Base-by-base conservation (phyloP, 345 rosid species). In the Gossypium longicalyx region DNA sequence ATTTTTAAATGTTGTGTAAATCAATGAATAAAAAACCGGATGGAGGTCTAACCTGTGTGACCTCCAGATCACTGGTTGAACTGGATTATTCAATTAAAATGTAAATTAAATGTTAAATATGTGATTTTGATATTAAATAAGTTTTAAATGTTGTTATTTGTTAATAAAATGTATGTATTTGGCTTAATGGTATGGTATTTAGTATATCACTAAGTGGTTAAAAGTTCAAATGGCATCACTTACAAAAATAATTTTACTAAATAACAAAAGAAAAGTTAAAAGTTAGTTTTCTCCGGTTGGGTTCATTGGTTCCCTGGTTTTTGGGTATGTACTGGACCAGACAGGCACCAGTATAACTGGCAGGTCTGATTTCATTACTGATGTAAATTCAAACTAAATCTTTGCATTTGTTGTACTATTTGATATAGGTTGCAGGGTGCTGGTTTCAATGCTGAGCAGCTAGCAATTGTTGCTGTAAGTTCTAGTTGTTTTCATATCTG, bases 391-490 rank as follows among this genome's bases (percentile, higher is more conserved):
- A 67, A 49, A 29, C 66, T 87, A 77, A 74, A 72, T 48, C 48
- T 20, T 79, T 22, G 17, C 51, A 15, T 29, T 77, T 79, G 45
- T 79, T 64, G 69, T 76, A 73, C 44, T 54, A 56, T 79, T 63
- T 77, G 53, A 19, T 76, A 68, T 83, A 92, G 98, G 86, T 84
- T 94, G 79, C 90, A 67, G 73, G 74, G 69, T 71, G 88, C 89
- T 85, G 82, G 81, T 75, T 85, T 89, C 66, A 82, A 83, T 79
- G 91, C 95, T 38, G 89, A 89, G 82, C 96, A 91, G 87, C 92
- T 94, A 81, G 83, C 98, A 19, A 73, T 92, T 83, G 94, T 86
- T 77, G 83, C 93, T 16, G 97, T 94, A 88, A 77, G 88, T 77
- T 76, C 52, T 77, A 75, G 11, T 67, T 41, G 1, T 69, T 48